A percentile compares a stretch with the other conserved stretches of the same genome.
These are phyloP conservation scores for Dothistroma pini DNA, from an alignment of 2,329 filamentous ascomycete species.

Conservation along the genomic window DNA sequence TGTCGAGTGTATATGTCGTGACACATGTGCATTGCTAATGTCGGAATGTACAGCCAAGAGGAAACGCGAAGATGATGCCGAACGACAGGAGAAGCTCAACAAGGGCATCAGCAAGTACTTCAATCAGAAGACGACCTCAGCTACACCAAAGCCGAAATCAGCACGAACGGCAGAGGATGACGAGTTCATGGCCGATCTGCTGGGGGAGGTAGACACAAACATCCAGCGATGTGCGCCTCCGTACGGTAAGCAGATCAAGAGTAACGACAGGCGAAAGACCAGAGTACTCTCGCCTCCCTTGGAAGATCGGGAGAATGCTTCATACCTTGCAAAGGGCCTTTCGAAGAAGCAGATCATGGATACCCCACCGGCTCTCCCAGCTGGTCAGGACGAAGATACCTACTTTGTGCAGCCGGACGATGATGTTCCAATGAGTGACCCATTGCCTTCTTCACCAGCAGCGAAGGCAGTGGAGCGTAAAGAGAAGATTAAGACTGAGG, in stretches of 20 bases:
- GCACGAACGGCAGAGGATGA: slow-evolving; percentile 66
- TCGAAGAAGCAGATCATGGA: slow-evolving; percentile 18
- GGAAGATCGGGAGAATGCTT: slow-evolving; percentile 43
- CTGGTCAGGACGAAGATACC: slow-evolving; percentile 49
- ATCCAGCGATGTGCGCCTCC: slow-evolving; percentile 54
- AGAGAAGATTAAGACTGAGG: slow-evolving; percentile 59
- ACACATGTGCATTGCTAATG: slow-evolving; percentile 22
- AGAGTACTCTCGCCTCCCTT: slow-evolving; percentile 74
- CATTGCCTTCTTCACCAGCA: slow-evolving; percentile 72
- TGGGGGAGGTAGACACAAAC: slow-evolving; percentile 85
- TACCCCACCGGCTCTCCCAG: slow-evolving; percentile 16
- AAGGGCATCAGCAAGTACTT: slow-evolving; percentile 95
- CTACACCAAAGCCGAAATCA: slow-evolving; percentile 69
- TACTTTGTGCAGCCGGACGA: slow-evolving; percentile 59
- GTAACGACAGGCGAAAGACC: slow-evolving; percentile 71
- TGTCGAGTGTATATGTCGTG: slow-evolving; percentile 18
- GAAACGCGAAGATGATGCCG: slow-evolving; percentile 80
- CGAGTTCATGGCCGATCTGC: slow-evolving; percentile 77
- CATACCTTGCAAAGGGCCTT: slow-evolving; percentile 8
- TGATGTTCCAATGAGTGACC: slow-evolving; percentile 78
- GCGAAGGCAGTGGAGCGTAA: slow-evolving; percentile 38
- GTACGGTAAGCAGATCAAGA: slow-evolving; percentile 62
- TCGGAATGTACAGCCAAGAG: slow-evolving; percentile 63
- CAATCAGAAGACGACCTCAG: slow-evolving; percentile 64
- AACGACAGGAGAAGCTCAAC: slow-evolving; percentile 81